Evolutionary conservation across 805 yeast species (phyloP), one percentile per base, ranked within the genome.

Genomic region (Nematodospora valgi): DNA sequence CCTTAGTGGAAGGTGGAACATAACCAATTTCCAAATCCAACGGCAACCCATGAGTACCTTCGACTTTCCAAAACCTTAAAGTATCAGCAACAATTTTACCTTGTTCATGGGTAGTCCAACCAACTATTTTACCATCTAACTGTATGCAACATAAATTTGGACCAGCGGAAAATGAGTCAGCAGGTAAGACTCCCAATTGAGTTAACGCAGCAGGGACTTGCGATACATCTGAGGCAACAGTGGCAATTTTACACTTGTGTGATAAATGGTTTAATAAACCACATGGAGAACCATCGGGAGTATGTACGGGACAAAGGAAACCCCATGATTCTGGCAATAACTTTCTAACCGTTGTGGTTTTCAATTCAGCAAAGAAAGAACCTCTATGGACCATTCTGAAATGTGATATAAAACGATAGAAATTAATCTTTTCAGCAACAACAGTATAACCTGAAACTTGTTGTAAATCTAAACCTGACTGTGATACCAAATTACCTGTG

Each of bases 361-460:
- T 93, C 66, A 93, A 75, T 62, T 91, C 96, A 29, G 98, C 97
- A 60, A 93, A 93, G 80, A 93, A 93, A 46, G 98, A 87, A 64
- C 98, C 98, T 78, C 98, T 84, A 65, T 93, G 98, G 35, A 93
- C 98, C 98, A 93, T 93, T 67, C 98, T 74, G 76, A 93, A 93
- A 70, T 93, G 98, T n/a, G 98, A 82, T 46, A 93, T 80, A 69
- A 93, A 93, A 57, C 98, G 83, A 64, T 93, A 84, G 74, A 88
- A 93, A 60, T 93, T 93, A 64, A 93, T 93, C 64, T 93, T 93
- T 67, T 93, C 98, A 3, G 98, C 98, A 43, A 93, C 98, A 47
- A 93, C 98, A 1, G 98, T 93, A 62, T 86, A 93, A 52, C 98
- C 98, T 35, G 95, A 82, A 32, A 88, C 96, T 70, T 93, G 98